A percentile compares a stretch with the other conserved stretches of the same genome.
Conservation (phyloP, 179 eudicot species). For the Dionaea muscipula region DNA sequence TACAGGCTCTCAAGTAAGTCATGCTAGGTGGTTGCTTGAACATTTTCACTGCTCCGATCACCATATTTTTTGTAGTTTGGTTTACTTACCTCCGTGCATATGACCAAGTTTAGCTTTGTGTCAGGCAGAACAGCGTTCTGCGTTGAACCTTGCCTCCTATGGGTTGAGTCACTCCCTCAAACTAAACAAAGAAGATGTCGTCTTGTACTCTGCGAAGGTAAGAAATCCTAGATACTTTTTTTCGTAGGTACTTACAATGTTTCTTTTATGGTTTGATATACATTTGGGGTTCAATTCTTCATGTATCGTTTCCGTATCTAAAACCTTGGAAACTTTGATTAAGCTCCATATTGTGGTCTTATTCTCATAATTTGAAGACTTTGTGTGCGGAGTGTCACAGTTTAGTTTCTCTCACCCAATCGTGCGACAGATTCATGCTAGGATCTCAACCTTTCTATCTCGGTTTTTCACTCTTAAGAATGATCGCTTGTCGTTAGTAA, state of each 20-base stretch:
- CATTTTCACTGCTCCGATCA: neutral
- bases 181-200: conserved; percentile 72
- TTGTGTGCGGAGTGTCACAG: no score
- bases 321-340: no score
- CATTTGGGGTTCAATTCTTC: no score
- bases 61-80: neutral
- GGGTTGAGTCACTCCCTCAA: conserved; percentile 94
- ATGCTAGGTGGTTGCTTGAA: conserved; percentile 14
- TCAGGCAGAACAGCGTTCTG: conserved; percentile 99
- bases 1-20: conserved; percentile 95
- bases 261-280: neutral
- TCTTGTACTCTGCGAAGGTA: conserved; percentile 95
- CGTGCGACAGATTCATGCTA: no score
- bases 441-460: no score
- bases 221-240: neutral
- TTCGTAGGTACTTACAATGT: neutral
- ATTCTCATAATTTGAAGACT: no score
- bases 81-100: conserved; percentile 6
- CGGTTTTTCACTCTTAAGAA: no score
- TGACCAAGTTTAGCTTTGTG: conserved; percentile 33
- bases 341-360: no score
- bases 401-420: no score
- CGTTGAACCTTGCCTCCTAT: conserved; percentile 86
- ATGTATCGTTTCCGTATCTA: no score
- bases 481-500: no score